These are phyloP conservation scores for Thalassiosira mediterranea DNA, from an alignment of 352 stramenopile species.

Conservation along the genomic window DNA sequence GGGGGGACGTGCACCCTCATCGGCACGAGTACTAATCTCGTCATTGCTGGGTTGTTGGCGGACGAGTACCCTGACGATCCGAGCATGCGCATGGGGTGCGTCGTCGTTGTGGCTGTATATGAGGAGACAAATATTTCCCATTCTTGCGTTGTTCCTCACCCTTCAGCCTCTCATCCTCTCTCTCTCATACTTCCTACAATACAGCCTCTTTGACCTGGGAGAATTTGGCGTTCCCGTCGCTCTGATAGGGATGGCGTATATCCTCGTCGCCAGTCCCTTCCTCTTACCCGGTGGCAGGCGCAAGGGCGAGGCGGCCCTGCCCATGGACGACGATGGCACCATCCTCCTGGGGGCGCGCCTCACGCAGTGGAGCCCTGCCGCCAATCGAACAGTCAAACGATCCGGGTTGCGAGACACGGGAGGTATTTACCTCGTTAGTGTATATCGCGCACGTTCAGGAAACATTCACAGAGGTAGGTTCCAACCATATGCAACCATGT, in stretches of 20 bases:
- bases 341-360: slow-evolving; percentile 16
- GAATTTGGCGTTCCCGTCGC: slow-evolving; percentile 76
- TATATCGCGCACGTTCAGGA: not conserved
- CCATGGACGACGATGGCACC: slow-evolving; percentile 49
- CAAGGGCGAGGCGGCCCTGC: slow-evolving; percentile 21
- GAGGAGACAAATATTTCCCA: too few relatives aligned
- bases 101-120: too few relatives aligned
- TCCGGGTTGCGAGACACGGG: slow-evolving; percentile 22
- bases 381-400: slow-evolving; percentile 14
- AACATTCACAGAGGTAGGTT: too few relatives aligned
- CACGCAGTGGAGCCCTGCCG: slow-evolving; percentile 27
- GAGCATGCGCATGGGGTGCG: too few relatives aligned
- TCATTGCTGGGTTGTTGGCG: slow-evolving; percentile 73
- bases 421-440: slow-evolving; percentile 29
- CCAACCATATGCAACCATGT: not conserved
- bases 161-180: too few relatives aligned
- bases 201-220: slow-evolving; percentile 81
- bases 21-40: slow-evolving; percentile 85
- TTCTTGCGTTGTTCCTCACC: too few relatives aligned
- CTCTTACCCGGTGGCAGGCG: slow-evolving; percentile 61
- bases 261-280: slow-evolving; percentile 68
- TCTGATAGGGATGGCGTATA: slow-evolving; percentile 75
- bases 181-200: too few relatives aligned
- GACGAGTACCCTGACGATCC: slow-evolving; percentile 58
- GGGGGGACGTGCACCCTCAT: slow-evolving; percentile 85